Percentiles rank a stretch among this genome's conserved stretches.
phyloP scores from a whole-genome alignment of 2,329 filamentous ascomycete species.

The Annulohypoxylon truncatum region DNA sequence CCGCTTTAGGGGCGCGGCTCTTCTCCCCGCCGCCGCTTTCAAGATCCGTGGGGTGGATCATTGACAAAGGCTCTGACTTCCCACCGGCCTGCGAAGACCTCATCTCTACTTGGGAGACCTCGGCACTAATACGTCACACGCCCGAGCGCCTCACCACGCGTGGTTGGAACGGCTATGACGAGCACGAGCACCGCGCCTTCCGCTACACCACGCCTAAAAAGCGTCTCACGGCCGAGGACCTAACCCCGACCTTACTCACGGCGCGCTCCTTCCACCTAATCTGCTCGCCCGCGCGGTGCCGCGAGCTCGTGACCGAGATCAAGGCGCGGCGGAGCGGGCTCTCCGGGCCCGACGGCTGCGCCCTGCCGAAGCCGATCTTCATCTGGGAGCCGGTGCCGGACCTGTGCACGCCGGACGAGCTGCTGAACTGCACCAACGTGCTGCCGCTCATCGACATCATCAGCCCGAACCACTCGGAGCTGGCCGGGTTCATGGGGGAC shows the following conservation, averaged over 20 bases:
- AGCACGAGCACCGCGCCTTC: constrained; percentile 78
- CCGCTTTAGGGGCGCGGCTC: constrained; percentile 87
- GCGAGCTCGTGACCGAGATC: constrained; percentile 79
- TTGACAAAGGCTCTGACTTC: constrained; percentile 91
- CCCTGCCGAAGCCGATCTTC: constrained; percentile 72
- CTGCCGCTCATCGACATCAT: constrained; percentile 71
- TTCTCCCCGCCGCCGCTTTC: constrained; percentile 79
- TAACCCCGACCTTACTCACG: constrained; percentile 73
- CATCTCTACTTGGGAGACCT: constrained; percentile 81
- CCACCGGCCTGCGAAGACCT: constrained; percentile 71
- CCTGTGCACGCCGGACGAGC: constrained; percentile 77
- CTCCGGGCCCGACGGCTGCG: constrained; percentile 40
- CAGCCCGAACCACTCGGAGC: constrained; percentile 87
- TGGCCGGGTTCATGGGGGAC: constrained; percentile 85
- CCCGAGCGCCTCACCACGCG: constrained; percentile 80
- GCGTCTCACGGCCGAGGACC: constrained; percentile 78
- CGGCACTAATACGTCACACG: constrained; percentile 75
- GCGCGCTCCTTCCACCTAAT: constrained; percentile 88
- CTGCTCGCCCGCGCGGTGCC: constrained; percentile 81
- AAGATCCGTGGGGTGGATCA: constrained; percentile 83
- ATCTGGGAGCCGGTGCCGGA: constrained; percentile 98
- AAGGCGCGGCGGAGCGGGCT: constrained; percentile 64
- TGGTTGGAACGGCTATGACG: constrained; percentile 91
- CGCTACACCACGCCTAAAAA: constrained; percentile 89
- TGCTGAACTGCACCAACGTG: constrained; percentile 72